Conservation (phyloP, 495 filamentous ascomycete species). For the Podospora pseudocomata region DNA sequence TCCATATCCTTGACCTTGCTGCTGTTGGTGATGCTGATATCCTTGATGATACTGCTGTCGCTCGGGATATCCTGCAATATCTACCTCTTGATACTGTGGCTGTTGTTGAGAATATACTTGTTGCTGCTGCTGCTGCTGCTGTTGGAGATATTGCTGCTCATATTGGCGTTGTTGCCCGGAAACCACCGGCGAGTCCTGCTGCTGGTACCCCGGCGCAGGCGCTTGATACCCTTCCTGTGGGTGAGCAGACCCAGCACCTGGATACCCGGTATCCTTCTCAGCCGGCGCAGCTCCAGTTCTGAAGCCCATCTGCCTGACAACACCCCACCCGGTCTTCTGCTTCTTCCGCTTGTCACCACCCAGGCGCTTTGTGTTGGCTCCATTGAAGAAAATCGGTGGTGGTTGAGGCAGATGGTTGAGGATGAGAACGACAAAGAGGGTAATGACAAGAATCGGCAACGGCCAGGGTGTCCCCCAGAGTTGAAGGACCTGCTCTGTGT, state of each 20-base stretch:
- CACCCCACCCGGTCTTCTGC: not conserved
- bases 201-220: not conserved
- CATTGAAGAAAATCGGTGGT: constrained; percentile 24
- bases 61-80: not conserved
- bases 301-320: not conserved
- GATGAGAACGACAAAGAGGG: constrained; percentile 33
- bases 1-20: not conserved
- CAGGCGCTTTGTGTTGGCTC: not conserved
- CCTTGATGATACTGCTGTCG: not conserved
- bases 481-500: constrained; percentile 21
- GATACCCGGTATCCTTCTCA: not conserved
- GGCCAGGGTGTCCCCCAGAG: constrained; percentile 38
- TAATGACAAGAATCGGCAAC: constrained; percentile 37
- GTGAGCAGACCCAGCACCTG: not conserved
- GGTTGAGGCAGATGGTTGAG: constrained; percentile 37
- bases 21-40: not conserved
- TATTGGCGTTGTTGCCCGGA: not conserved
- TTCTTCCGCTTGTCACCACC: not conserved
- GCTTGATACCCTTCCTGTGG: not conserved
- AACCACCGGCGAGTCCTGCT: not conserved
- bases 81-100: not conserved
- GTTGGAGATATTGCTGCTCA: not conserved
- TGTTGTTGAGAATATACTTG: not conserved
- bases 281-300: not conserved
- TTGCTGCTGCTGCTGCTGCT: not conserved